Conservation (phyloP, 495 filamentous ascomycete species). For the Penicillium fimorum region DNA sequence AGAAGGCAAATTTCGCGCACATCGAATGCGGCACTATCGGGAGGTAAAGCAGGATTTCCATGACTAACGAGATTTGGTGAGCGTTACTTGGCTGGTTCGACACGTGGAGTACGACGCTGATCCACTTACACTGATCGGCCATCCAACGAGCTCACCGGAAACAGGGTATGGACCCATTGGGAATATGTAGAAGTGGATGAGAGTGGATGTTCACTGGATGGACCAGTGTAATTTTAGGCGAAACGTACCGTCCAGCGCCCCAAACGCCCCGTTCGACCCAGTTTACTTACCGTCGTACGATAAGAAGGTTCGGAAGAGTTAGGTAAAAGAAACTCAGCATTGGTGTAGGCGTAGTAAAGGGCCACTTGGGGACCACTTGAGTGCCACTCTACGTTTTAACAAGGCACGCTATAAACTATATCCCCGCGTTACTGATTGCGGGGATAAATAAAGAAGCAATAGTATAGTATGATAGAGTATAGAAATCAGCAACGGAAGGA, state of each 20-base stretch:
- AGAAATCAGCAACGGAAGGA: background rate
- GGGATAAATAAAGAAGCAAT: background rate
- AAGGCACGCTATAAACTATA: slow-evolving; percentile 1
- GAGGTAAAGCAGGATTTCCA: slow-evolving; percentile 12
- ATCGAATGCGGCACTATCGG: slow-evolving; percentile 23
- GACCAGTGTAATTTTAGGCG: slow-evolving; percentile 2
- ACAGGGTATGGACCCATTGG: slow-evolving; percentile 7
- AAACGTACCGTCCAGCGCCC: slow-evolving; percentile 7
- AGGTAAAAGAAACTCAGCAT: slow-evolving; percentile 30
- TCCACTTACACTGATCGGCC: slow-evolving; percentile 22
- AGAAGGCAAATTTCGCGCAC: slow-evolving; percentile 10
- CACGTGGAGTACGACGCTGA: slow-evolving; percentile 34
- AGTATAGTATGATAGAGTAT: background rate
- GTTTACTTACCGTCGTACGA: slow-evolving; percentile 7
- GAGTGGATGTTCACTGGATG: background rate
- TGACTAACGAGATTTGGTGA: slow-evolving; percentile 14
- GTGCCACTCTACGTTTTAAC: background rate
- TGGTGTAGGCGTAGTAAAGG: slow-evolving; percentile 2
- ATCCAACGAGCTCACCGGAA: slow-evolving; percentile 23
- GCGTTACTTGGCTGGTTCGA: slow-evolving; percentile 16
- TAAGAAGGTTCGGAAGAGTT: slow-evolving; percentile 27
- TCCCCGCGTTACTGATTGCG: slow-evolving; percentile 10
- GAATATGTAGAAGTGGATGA: background rate
- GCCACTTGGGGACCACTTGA: background rate
- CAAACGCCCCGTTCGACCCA: background rate